Conservation (phyloP, 805 yeast genomes). For the Lipomyces yamadae region DNA sequence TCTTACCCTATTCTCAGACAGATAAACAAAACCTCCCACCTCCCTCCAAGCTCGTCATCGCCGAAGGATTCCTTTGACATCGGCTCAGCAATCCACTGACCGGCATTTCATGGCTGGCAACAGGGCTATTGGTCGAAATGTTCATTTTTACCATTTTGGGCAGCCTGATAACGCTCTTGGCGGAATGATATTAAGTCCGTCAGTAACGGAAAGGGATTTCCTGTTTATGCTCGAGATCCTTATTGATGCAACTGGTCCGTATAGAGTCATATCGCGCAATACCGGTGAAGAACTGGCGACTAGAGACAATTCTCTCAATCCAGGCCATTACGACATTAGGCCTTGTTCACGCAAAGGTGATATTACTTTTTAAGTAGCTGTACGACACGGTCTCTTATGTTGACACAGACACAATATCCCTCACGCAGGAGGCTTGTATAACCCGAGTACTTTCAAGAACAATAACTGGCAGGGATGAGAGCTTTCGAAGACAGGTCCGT, state of each 20-base stretch:
- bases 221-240: conserved; percentile 1
- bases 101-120: not conserved
- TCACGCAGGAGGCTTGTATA: not conserved
- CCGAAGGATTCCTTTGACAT: too few relatives aligned
- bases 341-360: not conserved
- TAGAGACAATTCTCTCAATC: not conserved
- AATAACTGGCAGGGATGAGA: not conserved
- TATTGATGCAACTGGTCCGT: not conserved
- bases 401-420: too few relatives aligned
- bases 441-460: not conserved
- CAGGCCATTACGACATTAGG: not conserved
- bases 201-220: not conserved
- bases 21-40: too few relatives aligned
- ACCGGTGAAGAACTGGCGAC: not conserved
- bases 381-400: too few relatives aligned
- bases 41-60: too few relatives aligned
- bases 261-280: not conserved
- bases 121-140: conserved; percentile 4
- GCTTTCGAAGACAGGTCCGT: not conserved
- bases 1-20: too few relatives aligned
- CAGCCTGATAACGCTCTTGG: not conserved
- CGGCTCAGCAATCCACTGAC: not conserved
- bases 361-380: too few relatives aligned
- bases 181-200: not conserved
- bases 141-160: not conserved